These are phyloP conservation scores for Ceratobasidium sp. DNA, from an alignment of 1,284 basidiomycete species.

Conservation along the genomic window DNA sequence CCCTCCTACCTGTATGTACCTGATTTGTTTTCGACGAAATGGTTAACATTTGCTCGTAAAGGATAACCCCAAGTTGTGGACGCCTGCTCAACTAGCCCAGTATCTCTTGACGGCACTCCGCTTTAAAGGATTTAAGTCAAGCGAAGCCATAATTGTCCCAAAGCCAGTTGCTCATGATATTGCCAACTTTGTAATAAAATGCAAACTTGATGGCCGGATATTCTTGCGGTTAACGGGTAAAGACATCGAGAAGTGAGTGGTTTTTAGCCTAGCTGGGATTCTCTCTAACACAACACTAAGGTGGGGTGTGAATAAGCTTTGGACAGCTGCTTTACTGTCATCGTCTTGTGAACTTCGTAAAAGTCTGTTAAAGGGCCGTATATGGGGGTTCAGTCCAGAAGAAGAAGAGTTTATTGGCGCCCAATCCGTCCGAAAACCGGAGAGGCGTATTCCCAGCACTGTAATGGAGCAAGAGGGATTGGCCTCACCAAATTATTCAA, in stretches of 20 bases:
- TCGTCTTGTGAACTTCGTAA: constrained; percentile 64
- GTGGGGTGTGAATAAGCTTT: constrained; percentile 61
- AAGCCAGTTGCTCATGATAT: constrained; percentile 42
- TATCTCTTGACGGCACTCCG: constrained; percentile 44
- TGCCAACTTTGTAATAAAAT: constrained; percentile 41
- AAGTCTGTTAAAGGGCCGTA: constrained; percentile 62
- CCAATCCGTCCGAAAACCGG: constrained; percentile 40
- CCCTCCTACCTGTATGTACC: constrained; percentile 34
- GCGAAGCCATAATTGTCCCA: constrained; percentile 36
- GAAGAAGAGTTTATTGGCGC: not conserved
- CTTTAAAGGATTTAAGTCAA: constrained; percentile 39
- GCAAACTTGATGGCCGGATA: constrained; percentile 42
- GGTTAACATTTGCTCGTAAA: constrained; percentile 13
- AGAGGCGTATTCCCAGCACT: constrained; percentile 42
- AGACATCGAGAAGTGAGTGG: constrained; percentile 61
- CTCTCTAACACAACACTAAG: constrained; percentile 43
- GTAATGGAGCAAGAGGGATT: constrained; percentile 40
- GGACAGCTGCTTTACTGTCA: constrained; percentile 60
- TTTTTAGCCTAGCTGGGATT: not conserved
- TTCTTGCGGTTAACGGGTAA: constrained; percentile 60
- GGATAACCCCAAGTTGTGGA: constrained; percentile 45
- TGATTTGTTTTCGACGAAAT: constrained; percentile 16
- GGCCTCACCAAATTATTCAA: not conserved
- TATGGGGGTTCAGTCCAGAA: constrained; percentile 56
- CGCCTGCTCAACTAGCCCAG: constrained; percentile 42